phyloP scores from a whole-genome alignment of 192 early-diverging fungal genomes.

The Backusella morwellensis region DNA sequence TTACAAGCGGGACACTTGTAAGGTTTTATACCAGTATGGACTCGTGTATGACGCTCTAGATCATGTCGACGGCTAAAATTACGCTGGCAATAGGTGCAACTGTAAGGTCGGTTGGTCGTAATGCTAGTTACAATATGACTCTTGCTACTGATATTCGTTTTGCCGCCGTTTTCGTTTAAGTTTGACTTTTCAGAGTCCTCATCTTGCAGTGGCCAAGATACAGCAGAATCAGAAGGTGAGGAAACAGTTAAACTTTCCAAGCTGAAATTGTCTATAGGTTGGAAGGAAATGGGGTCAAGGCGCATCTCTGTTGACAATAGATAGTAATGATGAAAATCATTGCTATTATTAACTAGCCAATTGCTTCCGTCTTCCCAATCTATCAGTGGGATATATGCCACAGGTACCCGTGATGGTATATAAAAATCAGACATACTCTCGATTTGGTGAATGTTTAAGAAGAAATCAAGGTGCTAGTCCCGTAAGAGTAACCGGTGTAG shows the following conservation, averaged over 20 bases:
- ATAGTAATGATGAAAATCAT: background rate
- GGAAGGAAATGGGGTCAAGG: background rate
- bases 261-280: background rate
- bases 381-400: background rate
- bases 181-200: background rate
- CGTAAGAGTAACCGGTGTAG: background rate
- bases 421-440: background rate
- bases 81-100: slow-evolving; percentile 11
- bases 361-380: background rate
- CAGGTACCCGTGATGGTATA: background rate
- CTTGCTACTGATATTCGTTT: background rate
- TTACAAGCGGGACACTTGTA: slow-evolving; percentile 17
- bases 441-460: background rate
- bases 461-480: background rate
- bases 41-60: slow-evolving; percentile 21
- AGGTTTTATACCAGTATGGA: slow-evolving; percentile 21
- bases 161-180: background rate
- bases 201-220: background rate
- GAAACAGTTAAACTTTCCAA: background rate
- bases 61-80: slow-evolving; percentile 22
- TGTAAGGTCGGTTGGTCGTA: background rate
- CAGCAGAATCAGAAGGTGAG: background rate
- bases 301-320: background rate
- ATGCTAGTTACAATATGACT: background rate
- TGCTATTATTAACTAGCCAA: background rate